Base-by-base conservation (phyloP, 192 early-diverging fungal genomes). In the Rhizoclosmatium globosum region DNA sequence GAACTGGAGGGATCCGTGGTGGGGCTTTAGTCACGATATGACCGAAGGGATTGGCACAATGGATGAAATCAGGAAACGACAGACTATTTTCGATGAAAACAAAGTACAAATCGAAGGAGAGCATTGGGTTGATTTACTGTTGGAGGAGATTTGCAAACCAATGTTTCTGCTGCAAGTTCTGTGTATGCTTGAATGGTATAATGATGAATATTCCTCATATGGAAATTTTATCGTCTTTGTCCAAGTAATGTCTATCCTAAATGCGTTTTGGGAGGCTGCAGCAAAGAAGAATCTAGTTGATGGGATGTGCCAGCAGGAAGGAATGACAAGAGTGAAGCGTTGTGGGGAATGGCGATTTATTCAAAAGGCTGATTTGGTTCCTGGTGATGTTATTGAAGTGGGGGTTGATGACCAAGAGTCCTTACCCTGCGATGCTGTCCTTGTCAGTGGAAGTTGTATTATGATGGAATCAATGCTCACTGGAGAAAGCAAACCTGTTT, bases 401-500 rank as follows among this genome's bases (percentile, higher is more conserved):
- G 78, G 38, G 44, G 44, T 6, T 17, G 23, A 23, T 15, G 57
- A 44, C 19, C 6, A 23, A 13, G 6, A 39, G 15, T 17, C 42
- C 3, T 86, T 97, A 43, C 96, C 98, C 0, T 99, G 97, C 82
- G 98, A 99, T 78, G 94, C 95, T 2, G 85, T 98, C 42, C 87
- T 99, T 17, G 87, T 99, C 13, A 88, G 93, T 39, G 98, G 98
- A 47, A 95, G 96, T 79, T 98, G 97, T 77, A 98, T 99, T 72
- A 92, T 98, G 46, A 99, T 98, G 87, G 98, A 99, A 85, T 94
- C 84, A 79, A 97, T 99, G 96, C 88, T 99, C 15, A 99, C 98
- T 0, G 98, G 98, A 64, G 98, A 99, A 81, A 95, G 94, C 50
- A 87, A 98, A 2, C 97, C 97, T 0, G 95, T 99, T 19, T 95